Base-by-base conservation (phyloP, 345 rosid genomes). In the Gynandropsis gynandra region DNA sequence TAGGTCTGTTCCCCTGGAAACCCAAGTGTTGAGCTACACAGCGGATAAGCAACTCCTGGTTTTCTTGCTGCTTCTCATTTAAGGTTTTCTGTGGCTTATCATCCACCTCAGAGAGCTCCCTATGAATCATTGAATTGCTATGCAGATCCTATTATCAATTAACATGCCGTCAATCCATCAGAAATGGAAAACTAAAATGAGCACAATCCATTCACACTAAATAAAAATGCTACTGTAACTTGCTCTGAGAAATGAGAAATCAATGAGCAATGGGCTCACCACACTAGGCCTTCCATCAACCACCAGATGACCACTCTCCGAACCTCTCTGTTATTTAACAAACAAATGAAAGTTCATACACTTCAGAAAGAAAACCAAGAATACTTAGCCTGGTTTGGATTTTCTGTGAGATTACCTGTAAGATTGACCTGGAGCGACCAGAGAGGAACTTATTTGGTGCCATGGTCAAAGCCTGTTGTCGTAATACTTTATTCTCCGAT, bases 61-160 rank as follows among this genome's bases (percentile, higher is more conserved):
- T 83, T 71, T 86, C 97, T 72, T 85, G 97, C 53, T 89, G 97
- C 66, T 89, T 89, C 68, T 85, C 97, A 29, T 89, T 89, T 17
- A 89, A 68, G 19, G 95, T 72, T 64, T 89, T 89, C 45, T 89
- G 97, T 7, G 95, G 97, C 54, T 68, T 85, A 38, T 78, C 97
- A 21, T 89, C 97, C 42, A 74, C 69, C 76, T 83, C 93, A 0
- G 72, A 47, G 24, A 50, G 56, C 29, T 83, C 95, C 63, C 84
- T 82, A 21, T 79, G 88, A 68, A 70, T 81, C 56, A 89, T 61
- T 18, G 95, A 83, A 65, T 72, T 31, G 51, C 86, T 83, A 61
- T 82, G 83, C 73, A 85, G 54, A 48, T 89, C 97, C 97, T 88
- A 74, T 53, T 58, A 14, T 50, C 60, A 67, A 51, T 56, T 34